phyloP scores from a whole-genome alignment of 495 filamentous ascomycete species.

The Penicillium longicatenatum region DNA sequence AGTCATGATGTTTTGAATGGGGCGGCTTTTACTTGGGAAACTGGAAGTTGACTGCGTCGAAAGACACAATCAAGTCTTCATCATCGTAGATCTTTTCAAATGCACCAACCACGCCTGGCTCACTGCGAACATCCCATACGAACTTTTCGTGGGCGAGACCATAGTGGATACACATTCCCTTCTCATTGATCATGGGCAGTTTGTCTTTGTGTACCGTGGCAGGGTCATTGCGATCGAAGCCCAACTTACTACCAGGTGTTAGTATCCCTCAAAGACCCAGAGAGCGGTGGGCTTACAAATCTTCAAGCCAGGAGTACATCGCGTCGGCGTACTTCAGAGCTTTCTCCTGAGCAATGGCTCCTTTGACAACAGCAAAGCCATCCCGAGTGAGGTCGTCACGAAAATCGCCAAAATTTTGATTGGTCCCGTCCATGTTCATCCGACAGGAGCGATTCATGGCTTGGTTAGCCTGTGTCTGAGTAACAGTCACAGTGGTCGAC shows the following conservation, averaged over 20 bases:
- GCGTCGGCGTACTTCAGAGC: constrained; percentile 37
- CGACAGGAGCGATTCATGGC: constrained; percentile 17
- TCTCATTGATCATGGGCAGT: constrained; percentile 45
- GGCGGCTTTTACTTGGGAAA: constrained; percentile 32
- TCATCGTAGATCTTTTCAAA: constrained; percentile 46
- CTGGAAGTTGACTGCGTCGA: constrained; percentile 46
- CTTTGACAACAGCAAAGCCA: constrained; percentile 49
- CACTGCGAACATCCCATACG: constrained; percentile 43
- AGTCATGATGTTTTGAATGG: neutral
- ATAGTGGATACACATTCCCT: constrained; percentile 45
- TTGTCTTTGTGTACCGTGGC: constrained; percentile 36
- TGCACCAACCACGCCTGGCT: constrained; percentile 42
- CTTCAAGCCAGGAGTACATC: constrained; percentile 42
- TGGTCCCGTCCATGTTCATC: constrained; percentile 30
- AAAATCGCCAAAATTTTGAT: constrained; percentile 32
- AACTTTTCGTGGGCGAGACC: constrained; percentile 45
- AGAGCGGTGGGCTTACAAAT: constrained; percentile 25
- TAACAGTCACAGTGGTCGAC: constrained; percentile 18
- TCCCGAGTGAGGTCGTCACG: constrained; percentile 38
- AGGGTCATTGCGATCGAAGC: constrained; percentile 39
- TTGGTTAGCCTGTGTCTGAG: neutral
- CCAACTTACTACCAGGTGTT: constrained; percentile 31
- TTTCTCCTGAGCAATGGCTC: constrained; percentile 41
- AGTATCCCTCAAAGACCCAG: neutral
- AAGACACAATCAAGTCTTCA: constrained; percentile 47